These are phyloP conservation scores for Blastocystis sp. DNA, from an alignment of 352 stramenopile species.

Conservation along the genomic window DNA sequence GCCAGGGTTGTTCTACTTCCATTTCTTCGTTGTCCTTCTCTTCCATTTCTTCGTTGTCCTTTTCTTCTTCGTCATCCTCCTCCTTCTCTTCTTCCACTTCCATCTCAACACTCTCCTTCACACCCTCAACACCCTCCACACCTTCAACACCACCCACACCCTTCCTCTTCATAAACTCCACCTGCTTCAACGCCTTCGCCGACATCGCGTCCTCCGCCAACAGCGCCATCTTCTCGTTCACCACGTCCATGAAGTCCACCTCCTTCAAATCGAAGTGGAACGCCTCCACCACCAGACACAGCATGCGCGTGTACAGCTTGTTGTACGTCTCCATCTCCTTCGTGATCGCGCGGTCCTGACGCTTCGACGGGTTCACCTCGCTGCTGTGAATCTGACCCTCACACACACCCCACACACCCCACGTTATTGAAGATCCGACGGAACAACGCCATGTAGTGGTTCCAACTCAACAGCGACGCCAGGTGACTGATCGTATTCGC, in stretches of 20 bases:
- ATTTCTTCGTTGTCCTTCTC: background rate
- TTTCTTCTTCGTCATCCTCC: background rate
- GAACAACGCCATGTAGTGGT: slow-evolving; percentile 56
- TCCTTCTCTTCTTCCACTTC: background rate
- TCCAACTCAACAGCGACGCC: slow-evolving; percentile 25
- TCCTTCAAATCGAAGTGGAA: slow-evolving; percentile 59
- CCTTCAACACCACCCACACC: background rate
- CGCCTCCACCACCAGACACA: slow-evolving; percentile 47
- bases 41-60: slow-evolving; percentile 1
- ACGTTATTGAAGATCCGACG: slow-evolving; percentile 18
- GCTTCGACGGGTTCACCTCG: background rate
- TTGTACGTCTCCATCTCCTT: slow-evolving; percentile 50
- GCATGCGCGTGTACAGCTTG: slow-evolving; percentile 63
- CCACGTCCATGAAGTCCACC: slow-evolving; percentile 2
- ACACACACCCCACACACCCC: background rate
- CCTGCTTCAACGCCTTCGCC: slow-evolving; percentile 11
- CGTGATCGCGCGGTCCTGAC: background rate
- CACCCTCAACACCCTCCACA: background rate
- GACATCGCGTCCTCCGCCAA: slow-evolving; percentile 47
- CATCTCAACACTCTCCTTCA: background rate
- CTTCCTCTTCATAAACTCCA: slow-evolving; percentile 40
- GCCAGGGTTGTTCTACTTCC: background rate
- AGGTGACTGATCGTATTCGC: background rate
- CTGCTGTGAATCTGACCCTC: slow-evolving; percentile 28
- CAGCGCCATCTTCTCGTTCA: slow-evolving; percentile 19